A percentile compares a stretch with the other conserved stretches of the same genome.
These are phyloP conservation scores for Acanthamoeba royreba DNA, from an alignment of 208 protist species.

Conservation along the genomic window DNA sequence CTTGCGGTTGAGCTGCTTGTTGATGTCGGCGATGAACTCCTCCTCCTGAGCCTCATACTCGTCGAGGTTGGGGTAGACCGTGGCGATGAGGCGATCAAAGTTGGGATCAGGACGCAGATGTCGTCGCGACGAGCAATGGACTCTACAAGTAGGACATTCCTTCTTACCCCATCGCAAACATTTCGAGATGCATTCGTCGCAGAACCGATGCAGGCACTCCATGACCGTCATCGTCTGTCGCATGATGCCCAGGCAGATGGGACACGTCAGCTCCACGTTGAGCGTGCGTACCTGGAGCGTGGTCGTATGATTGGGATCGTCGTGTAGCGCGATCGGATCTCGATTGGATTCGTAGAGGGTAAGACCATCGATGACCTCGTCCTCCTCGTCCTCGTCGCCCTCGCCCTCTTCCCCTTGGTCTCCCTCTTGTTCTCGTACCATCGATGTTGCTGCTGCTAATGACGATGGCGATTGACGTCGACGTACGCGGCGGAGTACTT, in stretches of 20 bases:
- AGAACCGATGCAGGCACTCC: constrained; percentile 62
- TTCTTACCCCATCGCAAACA: neutral
- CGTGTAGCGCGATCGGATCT: neutral
- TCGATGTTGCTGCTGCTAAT: too few relatives aligned
- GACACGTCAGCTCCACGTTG: constrained; percentile 58
- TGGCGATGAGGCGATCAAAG: constrained; percentile 52
- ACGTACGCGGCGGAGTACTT: neutral
- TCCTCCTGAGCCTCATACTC: constrained; percentile 35
- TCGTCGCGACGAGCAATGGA: constrained; percentile 42
- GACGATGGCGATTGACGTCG: too few relatives aligned
- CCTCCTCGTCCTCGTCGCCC: neutral
- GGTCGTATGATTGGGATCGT: neutral
- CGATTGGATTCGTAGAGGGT: neutral
- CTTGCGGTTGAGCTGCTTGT: neutral
- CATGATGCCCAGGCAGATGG: constrained; percentile 59
- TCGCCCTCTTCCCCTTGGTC: too few relatives aligned
- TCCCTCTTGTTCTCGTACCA: too few relatives aligned
- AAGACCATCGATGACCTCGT: neutral
- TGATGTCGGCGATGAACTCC: constrained; percentile 36
- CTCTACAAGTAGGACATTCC: constrained; percentile 55
- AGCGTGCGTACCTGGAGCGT: constrained; percentile 7
- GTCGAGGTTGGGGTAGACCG: constrained; percentile 54
- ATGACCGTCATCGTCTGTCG: constrained; percentile 50
- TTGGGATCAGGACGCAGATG: constrained; percentile 10
- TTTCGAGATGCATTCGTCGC: constrained; percentile 52